Conservation (phyloP, 805 yeast species). For the Helenozyma rhizophorensis region DNA sequence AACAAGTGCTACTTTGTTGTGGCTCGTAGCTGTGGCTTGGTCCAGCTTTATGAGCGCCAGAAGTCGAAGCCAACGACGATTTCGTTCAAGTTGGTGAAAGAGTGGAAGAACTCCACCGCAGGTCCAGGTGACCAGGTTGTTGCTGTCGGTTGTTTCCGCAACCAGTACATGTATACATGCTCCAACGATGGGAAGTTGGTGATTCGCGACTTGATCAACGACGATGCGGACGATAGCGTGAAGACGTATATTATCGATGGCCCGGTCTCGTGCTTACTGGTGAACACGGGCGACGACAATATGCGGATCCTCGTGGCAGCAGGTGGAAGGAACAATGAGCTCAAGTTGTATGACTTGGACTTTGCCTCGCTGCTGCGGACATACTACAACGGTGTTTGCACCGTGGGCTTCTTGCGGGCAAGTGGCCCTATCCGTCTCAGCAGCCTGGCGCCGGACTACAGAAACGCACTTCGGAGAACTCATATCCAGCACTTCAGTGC, state of each 20-base stretch:
- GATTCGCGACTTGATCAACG: conserved; percentile 33
- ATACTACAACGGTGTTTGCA: neutral
- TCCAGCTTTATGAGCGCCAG: conserved; percentile 25
- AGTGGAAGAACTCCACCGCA: conserved; percentile 27
- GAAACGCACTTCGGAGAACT: neutral
- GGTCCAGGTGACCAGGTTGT: conserved; percentile 20
- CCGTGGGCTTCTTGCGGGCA: conserved; percentile 1
- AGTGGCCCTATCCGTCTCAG: neutral
- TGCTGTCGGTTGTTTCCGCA: conserved; percentile 21
- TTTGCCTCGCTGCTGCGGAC: conserved; percentile 1
- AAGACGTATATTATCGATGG: conserved; percentile 21
- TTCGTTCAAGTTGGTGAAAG: conserved; percentile 22
- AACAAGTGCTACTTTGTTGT: conserved; percentile 20
- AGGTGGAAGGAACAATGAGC: conserved; percentile 25
- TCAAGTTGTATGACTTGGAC: conserved; percentile 23
- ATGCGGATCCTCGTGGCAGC: conserved; percentile 17
- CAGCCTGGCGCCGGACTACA: neutral
- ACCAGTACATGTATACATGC: conserved; percentile 30
- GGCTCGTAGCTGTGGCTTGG: conserved; percentile 23
- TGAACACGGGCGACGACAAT: conserved; percentile 7
- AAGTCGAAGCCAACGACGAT: neutral
- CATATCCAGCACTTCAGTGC: conserved; percentile 1
- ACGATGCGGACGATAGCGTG: conserved; percentile 29
- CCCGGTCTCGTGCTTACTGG: conserved; percentile 21
- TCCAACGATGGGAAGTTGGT: conserved; percentile 30